A percentile compares a stretch with the other conserved stretches of the same genome.
Conservation (phyloP, 441 rosid species). For the Gossypium aridum region DNA sequence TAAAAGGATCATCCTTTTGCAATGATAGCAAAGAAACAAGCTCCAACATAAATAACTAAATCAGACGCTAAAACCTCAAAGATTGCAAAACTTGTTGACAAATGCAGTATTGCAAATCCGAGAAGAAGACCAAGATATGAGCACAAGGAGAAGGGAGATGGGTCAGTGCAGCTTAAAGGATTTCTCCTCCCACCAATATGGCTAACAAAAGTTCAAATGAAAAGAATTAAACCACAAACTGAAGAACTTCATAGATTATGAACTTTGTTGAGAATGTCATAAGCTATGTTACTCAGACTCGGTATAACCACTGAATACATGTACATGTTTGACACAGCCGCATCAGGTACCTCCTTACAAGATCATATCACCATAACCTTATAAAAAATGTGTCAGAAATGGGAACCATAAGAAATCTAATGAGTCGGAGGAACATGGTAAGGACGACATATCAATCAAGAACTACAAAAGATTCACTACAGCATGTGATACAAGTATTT, state of each 20-base stretch:
- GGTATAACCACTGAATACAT: neutral
- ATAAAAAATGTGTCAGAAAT: neutral
- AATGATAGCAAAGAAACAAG: neutral
- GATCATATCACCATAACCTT: neutral
- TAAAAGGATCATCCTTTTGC: neutral
- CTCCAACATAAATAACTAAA: neutral
- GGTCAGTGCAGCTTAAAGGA: neutral
- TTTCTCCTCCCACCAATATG: neutral
- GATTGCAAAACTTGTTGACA: neutral
- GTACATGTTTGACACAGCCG: neutral
- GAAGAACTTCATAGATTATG: neutral
- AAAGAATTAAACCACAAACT: neutral
- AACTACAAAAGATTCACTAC: neutral
- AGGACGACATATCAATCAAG: neutral
- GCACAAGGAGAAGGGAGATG: neutral
- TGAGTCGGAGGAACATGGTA: neutral
- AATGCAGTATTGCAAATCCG: neutral
- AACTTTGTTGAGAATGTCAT: neutral
- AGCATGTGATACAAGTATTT: neutral
- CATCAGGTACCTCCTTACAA: neutral
- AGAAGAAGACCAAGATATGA: neutral
- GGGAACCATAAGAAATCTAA: neutral
- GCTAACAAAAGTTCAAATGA: neutral
- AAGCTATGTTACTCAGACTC: neutral
- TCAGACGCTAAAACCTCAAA: neutral